phyloP scores from a whole-genome alignment of 2,329 filamentous ascomycete species.

The Pseudocercospora cruenta region DNA sequence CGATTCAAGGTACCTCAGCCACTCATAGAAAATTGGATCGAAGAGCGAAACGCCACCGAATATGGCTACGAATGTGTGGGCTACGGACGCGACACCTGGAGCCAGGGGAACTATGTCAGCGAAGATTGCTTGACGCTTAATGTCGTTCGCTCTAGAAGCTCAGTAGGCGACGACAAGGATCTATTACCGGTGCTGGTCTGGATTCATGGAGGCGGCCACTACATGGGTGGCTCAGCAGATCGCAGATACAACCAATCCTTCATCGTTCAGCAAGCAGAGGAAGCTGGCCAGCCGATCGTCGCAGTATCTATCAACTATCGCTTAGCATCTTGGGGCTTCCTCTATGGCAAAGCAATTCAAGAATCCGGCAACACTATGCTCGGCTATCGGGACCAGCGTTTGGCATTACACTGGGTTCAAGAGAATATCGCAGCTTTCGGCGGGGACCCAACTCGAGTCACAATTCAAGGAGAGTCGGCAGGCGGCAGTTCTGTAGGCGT shows the following conservation, averaged over 20 bases:
- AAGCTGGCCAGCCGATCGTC: conserved; percentile 49
- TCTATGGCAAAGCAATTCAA: conserved; percentile 58
- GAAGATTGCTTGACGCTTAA: conserved; percentile 35
- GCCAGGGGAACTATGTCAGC: conserved; percentile 31
- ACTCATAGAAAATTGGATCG: conserved; percentile 53
- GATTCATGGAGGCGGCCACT: conserved; percentile 29
- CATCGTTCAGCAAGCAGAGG: conserved; percentile 33
- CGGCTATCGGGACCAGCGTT: conserved; percentile 39
- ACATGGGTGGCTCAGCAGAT: conserved; percentile 31
- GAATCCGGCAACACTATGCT: conserved; percentile 56
- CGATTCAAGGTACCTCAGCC: conserved; percentile 57
- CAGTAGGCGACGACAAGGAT: conserved; percentile 9
- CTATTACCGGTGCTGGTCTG: conserved; percentile 30
- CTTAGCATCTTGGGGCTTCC: conserved; percentile 69
- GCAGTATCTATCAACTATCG: conserved; percentile 66
- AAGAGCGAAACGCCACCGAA: conserved; percentile 46
- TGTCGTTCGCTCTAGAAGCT: conserved; percentile 26
- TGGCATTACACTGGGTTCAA: conserved; percentile 50
- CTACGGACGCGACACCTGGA: conserved; percentile 46
- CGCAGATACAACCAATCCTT: conserved; percentile 35
- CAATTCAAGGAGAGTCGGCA: conserved; percentile 32
- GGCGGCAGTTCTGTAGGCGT: conserved; percentile 52
- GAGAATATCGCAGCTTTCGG: conserved; percentile 38
- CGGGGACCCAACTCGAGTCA: conserved; percentile 32
- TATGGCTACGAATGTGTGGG: conserved; percentile 55